Evolutionary conservation across 2,329 filamentous ascomycete genomes (phyloP), one percentile per base, ranked within the genome.

Genomic region (Furcasterigmium sp.): DNA sequence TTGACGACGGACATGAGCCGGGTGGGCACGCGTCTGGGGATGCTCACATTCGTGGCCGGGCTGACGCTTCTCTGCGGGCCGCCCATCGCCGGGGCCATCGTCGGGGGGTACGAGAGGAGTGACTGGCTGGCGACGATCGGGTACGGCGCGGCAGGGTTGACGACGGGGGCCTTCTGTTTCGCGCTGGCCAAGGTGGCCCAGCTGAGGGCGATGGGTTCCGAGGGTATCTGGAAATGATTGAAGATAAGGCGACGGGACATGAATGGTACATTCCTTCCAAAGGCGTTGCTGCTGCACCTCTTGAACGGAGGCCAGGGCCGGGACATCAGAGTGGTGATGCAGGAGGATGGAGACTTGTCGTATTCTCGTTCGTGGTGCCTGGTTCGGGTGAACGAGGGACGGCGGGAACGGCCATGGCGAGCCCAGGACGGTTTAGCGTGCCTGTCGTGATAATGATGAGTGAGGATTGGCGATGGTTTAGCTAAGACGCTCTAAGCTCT

Each of bases 51-150:
- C 29, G 43, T 48, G 11, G 44, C 45, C 23, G 51, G 53, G 64
- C 58, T 79, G 67, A 6, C 75, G 68, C 35, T 76, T 69, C 52
- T 79, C 65, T 48, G 76, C 19, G 52, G 58, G 14, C 78, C 30
- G 59, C 65, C 34, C 63, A 74, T 45, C 69, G 69, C 52, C 69
- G 57, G 76, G 3, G 47, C 47, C 18, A 53, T 56, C 13, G 14
- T 51, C 3, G 46, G 46, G 13, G 46, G 37, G n/a, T 35, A 17
- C 35, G 21, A 18, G 35, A 13, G 57, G 10, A 40, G 47, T 5
- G 42, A 51, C 28, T 65, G 62, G 61, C 37, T 47, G 32, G 58
- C 55, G 3, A 54, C 54, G 2, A 60, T 62, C 37, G 51, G 56
- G 9, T 65, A 60, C 32, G 46, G 53, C 0, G 61, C 57, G 5